phyloP scores from a whole-genome alignment of 352 stramenopile genomes.

The Phytophthora fragariae region DNA sequence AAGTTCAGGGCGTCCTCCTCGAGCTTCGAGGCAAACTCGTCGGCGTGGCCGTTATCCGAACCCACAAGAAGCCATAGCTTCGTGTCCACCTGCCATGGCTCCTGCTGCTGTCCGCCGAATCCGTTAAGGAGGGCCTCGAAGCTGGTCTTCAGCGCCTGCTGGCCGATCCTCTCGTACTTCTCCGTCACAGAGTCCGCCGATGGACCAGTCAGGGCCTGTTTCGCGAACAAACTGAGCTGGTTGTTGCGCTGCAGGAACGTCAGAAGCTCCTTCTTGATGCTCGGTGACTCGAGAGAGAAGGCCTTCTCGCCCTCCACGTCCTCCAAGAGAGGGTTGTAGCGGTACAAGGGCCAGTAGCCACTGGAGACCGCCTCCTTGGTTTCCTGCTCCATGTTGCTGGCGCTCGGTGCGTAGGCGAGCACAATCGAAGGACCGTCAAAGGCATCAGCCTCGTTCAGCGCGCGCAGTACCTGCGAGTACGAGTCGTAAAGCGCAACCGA shows the following conservation, averaged over 20 bases:
- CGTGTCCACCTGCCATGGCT: slow-evolving; percentile 73
- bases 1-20: slow-evolving; percentile 74
- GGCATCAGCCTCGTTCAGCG: slow-evolving; percentile 91
- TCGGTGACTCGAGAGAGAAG: slow-evolving; percentile 92
- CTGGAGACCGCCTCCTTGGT: slow-evolving; percentile 86
- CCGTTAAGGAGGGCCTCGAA: slow-evolving; percentile 80
- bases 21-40: slow-evolving; percentile 78
- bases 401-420: slow-evolving; percentile 88
- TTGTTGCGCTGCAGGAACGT: slow-evolving; percentile 91
- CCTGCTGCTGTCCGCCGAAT: slow-evolving; percentile 53
- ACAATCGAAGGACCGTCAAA: slow-evolving; percentile 93
- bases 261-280: slow-evolving; percentile 91
- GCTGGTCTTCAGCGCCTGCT: slow-evolving; percentile 86
- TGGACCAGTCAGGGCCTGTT: slow-evolving; percentile 64
- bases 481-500: slow-evolving; percentile 92
- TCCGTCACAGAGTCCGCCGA: slow-evolving; percentile 54
- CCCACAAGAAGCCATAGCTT: slow-evolving; percentile 83
- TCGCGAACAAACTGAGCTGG: slow-evolving; percentile 91
- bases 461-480: slow-evolving; percentile 87
- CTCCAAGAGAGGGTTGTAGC: slow-evolving; percentile 88
- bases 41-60: slow-evolving; percentile 78
- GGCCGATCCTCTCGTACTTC: slow-evolving; percentile 81
- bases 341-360: slow-evolving; percentile 94
- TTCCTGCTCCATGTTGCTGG: slow-evolving; percentile 90
- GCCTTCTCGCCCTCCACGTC: slow-evolving; percentile 85